Base-by-base conservation (phyloP, 768 basidiomycete genomes). In the Sistotremastrum niveocremeum region DNA sequence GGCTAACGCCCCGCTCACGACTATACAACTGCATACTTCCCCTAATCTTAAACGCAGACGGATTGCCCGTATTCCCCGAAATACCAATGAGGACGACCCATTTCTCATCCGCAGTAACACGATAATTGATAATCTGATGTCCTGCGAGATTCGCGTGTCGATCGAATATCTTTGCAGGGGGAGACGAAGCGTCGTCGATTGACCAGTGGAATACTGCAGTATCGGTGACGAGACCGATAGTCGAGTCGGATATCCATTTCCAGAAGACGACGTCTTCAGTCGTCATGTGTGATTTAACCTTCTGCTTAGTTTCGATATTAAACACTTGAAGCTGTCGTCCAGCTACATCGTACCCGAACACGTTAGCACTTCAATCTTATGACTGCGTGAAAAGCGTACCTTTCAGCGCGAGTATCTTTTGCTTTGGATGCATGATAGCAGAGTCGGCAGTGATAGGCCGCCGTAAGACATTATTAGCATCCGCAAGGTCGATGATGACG, bases 61-160 rank as follows among this genome's bases (percentile, higher is more conserved):
- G 91, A 63, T 94, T 94, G 42, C 84, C 83, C 2, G 85, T 68
- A 64, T 93, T 93, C 39, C 85, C 84, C 1, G 90, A 81, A 54
- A 98, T 99, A 42, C 95, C 95, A 51, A 98, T 76, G 46, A 99
- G 74, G 33, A 98, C 93, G 40, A 95, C 75, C 95, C 95, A 99
- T 59, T 95, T 91, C 60, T 94, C 94, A 54, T 98, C 95, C 7
- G 78, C 62, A 2, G 90, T 86, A 34, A 81, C 73, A 42, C 94
- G 86, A 65, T 99, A 98, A 68, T 98, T 98, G 71, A 98, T 99
- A 49, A 99, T 98, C 64, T 98, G 95, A 48, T 88, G 80, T 42
- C 90, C 91, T 46, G 80, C 76, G 48, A 98, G 81, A n/a, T 88
- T 84, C 2, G 88, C 78, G 61, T 98, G 94, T 35, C 95, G 82